Evolutionary conservation across 1,139 yeast species (phyloP).

Genomic region (Kodamaea suecica): DNA sequence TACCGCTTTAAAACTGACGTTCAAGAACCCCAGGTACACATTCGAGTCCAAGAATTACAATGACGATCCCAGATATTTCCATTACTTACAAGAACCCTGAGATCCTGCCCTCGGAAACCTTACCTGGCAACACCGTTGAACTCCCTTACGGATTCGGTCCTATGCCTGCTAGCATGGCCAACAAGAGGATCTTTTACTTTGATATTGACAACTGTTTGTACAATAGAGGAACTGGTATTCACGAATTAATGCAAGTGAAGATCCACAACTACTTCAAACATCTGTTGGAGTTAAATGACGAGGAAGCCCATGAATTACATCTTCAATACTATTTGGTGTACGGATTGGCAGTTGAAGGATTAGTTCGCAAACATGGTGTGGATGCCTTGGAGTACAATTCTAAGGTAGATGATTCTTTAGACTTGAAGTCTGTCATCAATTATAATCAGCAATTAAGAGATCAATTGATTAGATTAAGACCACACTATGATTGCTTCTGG

Average conservation of each 20-base stretch:
- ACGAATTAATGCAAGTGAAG: slow-evolving; percentile 81
- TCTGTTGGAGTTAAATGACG: slow-evolving; percentile 58
- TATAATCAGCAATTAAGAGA: slow-evolving; percentile 57
- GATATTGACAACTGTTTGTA: slow-evolving; percentile 93
- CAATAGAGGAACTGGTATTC: slow-evolving; percentile 68
- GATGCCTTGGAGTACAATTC: slow-evolving; percentile 87
- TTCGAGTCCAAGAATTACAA: slow-evolving; percentile 2
- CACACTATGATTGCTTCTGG: slow-evolving; percentile 53
- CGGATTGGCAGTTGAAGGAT: slow-evolving; percentile 91
- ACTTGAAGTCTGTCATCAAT: slow-evolving; percentile 67
- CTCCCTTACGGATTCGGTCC: slow-evolving; percentile 50
- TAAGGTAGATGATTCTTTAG: slow-evolving; percentile 88
- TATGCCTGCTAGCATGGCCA: slow-evolving; percentile 27
- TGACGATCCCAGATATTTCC: slow-evolving; percentile 11
- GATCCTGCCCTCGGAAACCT: slow-evolving; percentile 11
- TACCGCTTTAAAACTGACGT: neutral
- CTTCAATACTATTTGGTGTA: slow-evolving; percentile 75
- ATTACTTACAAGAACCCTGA: slow-evolving; percentile 18
- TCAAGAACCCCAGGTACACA: neutral
- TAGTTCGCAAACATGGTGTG: slow-evolving; percentile 75
- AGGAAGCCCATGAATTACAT: slow-evolving; percentile 75
- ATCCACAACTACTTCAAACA: slow-evolving; percentile 79
- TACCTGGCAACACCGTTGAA: slow-evolving; percentile 35
- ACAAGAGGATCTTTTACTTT: slow-evolving; percentile 65
- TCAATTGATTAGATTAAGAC: slow-evolving; percentile 45